Percentiles rank a stretch among this genome's conserved stretches.
These are phyloP conservation scores for Silene coronaria DNA, from an alignment of 179 eudicot species.

Conservation along the genomic window DNA sequence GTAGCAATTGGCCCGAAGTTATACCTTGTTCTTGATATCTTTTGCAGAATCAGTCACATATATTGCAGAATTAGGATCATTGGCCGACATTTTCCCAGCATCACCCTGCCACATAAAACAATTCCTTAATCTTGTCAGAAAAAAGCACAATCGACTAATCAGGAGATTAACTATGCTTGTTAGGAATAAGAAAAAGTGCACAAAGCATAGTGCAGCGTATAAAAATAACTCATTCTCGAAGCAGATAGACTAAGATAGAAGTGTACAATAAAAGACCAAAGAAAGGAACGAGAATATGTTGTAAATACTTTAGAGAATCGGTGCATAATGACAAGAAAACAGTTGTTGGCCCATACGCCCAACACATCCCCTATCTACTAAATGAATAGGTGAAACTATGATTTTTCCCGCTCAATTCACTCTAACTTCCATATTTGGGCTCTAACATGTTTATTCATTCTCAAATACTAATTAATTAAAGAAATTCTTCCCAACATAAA, in stretches of 20 bases:
- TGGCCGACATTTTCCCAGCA: slow-evolving; percentile 92
- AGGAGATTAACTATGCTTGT: not conserved
- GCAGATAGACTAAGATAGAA: not conserved
- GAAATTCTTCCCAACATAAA: too few relatives aligned
- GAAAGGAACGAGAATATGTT: not conserved
- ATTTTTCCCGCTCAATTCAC: too few relatives aligned
- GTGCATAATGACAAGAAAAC: not conserved
- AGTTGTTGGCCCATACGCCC: not conserved
- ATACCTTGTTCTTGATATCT: slow-evolving; percentile 82
- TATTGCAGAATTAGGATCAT: slow-evolving; percentile 98
- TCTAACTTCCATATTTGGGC: too few relatives aligned
- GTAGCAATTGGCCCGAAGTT: not conserved
- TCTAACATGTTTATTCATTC: too few relatives aligned
- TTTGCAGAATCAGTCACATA: slow-evolving; percentile 91
- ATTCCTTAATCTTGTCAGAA: slow-evolving; percentile 1
- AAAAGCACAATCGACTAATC: not conserved
- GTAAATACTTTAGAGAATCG: not conserved
- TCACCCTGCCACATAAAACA: slow-evolving; percentile 60
- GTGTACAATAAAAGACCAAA: not conserved
- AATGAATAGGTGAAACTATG: too few relatives aligned
- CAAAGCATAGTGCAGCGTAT: not conserved
- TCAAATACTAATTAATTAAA: too few relatives aligned
- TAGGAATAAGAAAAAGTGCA: not conserved
- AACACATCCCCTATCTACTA: too few relatives aligned
- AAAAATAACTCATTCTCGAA: not conserved